Base-by-base conservation (phyloP, 1,139 yeast genomes). In the Nakaseomyces glabratus region DNA sequence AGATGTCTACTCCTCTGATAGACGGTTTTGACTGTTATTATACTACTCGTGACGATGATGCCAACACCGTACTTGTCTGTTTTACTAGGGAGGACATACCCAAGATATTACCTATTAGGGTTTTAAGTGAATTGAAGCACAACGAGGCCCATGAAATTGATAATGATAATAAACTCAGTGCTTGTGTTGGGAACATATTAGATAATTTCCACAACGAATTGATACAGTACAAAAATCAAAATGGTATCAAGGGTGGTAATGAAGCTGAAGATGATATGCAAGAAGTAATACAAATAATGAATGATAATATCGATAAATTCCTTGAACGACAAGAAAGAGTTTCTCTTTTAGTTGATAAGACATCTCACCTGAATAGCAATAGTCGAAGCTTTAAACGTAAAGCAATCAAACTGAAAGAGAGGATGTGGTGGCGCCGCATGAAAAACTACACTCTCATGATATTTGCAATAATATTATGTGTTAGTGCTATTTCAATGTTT, bases 251-350 rank as follows among this genome's bases (percentile, higher is more conserved):
- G n/a, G 31, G 18, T 15, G 35, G 26, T 11, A 38, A 44, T 8
- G 34, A 35, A 11, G 42, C 44, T 2, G 47, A 44, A 11, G 43
- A 45, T 12, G 61, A 59, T 26, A 39, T 60, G 24, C 50, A 53
- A 31, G 54, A 56, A 20, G 48, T 60, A 10, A 46, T 58, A 16
- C 69, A 68, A 35, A 59, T 78, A 33, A 77, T 78, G 85, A 70
- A 74, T 49, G 82, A 76, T 41, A 78, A 78, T 48, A 76, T 78
- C 37, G 78, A 73, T 47, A 73, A 72, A 49, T 63, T 86, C 17
- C 63, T 86, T 50, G 76, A 76, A 49, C 69, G 96, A 37, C 95
- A 94, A 9, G 95, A 85, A 49, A 69, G 82, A 39, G 74, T 86
- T 40, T 74, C 76, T 43, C 59, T 72, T 33, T 65, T 86, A 42